Evolutionary conservation across 2,329 filamentous ascomycete species (phyloP).

Genomic region (Rhynchosporium graminicola): DNA sequence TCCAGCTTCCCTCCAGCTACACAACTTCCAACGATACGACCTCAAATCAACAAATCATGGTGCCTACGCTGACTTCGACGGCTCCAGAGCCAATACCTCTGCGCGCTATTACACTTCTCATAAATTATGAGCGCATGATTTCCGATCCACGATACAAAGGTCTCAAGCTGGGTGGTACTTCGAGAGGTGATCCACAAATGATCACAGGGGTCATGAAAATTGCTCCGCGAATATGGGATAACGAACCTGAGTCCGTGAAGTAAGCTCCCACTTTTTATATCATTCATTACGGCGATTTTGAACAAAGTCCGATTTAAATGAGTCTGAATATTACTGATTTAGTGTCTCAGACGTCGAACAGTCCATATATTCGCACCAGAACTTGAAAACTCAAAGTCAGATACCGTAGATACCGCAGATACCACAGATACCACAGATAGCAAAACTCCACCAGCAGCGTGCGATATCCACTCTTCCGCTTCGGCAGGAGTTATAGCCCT

Average conservation of each 20-base stretch:
- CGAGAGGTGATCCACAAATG: neutral
- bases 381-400: neutral
- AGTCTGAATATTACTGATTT: no score
- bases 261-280: neutral
- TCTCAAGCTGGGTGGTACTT: neutral
- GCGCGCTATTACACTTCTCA: constrained; percentile 1
- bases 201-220: neutral
- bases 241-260: neutral
- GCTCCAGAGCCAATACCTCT: constrained; percentile 11
- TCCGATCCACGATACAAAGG: neutral
- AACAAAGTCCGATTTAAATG: no score
- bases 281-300: no score
- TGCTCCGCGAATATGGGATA: neutral
- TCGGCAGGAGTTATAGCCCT: neutral
- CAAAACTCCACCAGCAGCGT: neutral
- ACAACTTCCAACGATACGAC: neutral
- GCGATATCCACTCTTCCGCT: neutral
- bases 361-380: neutral
- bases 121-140: constrained; percentile 17
- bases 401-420: neutral
- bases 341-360: neutral
- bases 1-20: no score
- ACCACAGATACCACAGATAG: neutral
- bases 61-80: no score
- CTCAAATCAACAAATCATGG: no score